These are phyloP conservation scores for Candida railenensis DNA, from an alignment of 805 yeast genomes.

Conservation along the genomic window DNA sequence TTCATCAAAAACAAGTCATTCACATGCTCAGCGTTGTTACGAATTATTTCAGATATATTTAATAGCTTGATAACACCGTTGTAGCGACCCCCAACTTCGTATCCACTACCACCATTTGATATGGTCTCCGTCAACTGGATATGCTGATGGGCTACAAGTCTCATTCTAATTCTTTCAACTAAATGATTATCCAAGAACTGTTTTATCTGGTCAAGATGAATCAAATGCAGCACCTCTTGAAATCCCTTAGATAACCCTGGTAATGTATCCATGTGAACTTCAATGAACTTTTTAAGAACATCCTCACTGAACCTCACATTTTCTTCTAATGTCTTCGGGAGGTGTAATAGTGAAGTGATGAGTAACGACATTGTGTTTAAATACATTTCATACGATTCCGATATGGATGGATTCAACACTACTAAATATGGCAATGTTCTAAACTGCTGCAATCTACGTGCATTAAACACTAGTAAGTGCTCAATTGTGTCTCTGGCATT, in stretches of 20 bases:
- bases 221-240: constrained; percentile 53
- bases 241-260: constrained; percentile 83
- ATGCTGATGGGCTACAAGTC: constrained; percentile 85
- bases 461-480: constrained; percentile 58
- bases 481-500: constrained; percentile 59
- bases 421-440: constrained; percentile 79
- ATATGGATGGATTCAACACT: constrained; percentile 82
- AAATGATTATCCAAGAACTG: constrained; percentile 73
- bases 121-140: constrained; percentile 52
- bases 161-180: constrained; percentile 81
- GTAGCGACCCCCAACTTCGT: constrained; percentile 55
- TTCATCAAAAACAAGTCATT: constrained; percentile 81
- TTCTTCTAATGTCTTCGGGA: constrained; percentile 49
- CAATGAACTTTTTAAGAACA: constrained; percentile 59
- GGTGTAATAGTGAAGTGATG: constrained; percentile 30
- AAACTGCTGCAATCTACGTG: constrained; percentile 68
- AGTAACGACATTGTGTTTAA: constrained; percentile 57
- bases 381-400: constrained; percentile 72
- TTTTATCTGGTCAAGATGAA: constrained; percentile 51
- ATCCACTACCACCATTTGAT: constrained; percentile 19
- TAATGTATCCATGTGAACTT: constrained; percentile 80
- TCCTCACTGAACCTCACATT: constrained; percentile 49
- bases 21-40: constrained; percentile 68
- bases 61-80: constrained; percentile 62
- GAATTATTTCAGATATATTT: constrained; percentile 61